These are phyloP conservation scores for Sclerotinia subarctica DNA, from an alignment of 2,329 filamentous ascomycete species.

Conservation along the genomic window DNA sequence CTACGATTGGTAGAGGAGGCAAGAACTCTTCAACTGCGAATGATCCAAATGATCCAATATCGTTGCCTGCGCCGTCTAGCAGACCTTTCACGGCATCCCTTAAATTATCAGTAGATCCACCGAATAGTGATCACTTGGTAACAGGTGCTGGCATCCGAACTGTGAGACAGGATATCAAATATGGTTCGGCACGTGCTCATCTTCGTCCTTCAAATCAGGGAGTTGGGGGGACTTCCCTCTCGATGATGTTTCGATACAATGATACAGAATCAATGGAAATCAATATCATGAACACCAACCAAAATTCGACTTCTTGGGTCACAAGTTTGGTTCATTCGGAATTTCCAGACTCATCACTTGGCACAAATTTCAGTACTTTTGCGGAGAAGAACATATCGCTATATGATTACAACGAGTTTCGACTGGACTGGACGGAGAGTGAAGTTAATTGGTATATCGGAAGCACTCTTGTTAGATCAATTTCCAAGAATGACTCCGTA, in stretches of 20 bases:
- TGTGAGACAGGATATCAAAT: slow-evolving; percentile 45
- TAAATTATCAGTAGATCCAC: slow-evolving; percentile 20
- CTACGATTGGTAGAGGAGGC: too few relatives aligned
- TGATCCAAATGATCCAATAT: neutral
- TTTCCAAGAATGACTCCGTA: slow-evolving; percentile 37
- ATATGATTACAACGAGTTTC: slow-evolving; percentile 43
- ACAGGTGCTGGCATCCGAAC: slow-evolving; percentile 44
- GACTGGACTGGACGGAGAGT: slow-evolving; percentile 48
- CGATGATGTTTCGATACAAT: slow-evolving; percentile 47
- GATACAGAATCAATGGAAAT: slow-evolving; percentile 44
- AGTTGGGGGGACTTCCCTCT: slow-evolving; percentile 43
- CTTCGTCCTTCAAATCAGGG: slow-evolving; percentile 42
- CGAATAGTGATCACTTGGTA: slow-evolving; percentile 37
- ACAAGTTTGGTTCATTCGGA: slow-evolving; percentile 42
- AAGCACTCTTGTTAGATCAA: slow-evolving; percentile 39
- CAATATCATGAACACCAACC: slow-evolving; percentile 46
- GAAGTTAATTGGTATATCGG: slow-evolving; percentile 45
- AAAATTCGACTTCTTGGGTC: slow-evolving; percentile 41
- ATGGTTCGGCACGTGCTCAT: slow-evolving; percentile 46
- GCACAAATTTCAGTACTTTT: slow-evolving; percentile 30
- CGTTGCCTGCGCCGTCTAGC: neutral
- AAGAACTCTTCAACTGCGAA: neutral
- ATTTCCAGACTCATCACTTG: slow-evolving; percentile 40
- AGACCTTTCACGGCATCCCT: slow-evolving; percentile 10
- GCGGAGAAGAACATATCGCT: slow-evolving; percentile 10